These are phyloP conservation scores for Alternaria conjuncta DNA, from an alignment of 2,329 filamentous ascomycete genomes.

Conservation along the genomic window DNA sequence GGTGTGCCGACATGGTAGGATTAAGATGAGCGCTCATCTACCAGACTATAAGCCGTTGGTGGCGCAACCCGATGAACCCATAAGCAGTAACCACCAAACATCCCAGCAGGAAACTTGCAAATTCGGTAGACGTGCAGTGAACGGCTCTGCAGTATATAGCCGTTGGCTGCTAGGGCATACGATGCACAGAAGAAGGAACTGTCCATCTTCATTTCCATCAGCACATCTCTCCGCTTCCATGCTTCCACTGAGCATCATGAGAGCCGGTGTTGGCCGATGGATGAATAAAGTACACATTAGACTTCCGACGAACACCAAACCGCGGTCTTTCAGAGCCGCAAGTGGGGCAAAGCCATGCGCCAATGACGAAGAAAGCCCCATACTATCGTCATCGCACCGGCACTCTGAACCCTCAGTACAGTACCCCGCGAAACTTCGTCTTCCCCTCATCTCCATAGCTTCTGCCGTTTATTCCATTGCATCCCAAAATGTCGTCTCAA, in stretches of 20 bases:
- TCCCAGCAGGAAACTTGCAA: not conserved
- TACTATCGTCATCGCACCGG: constrained; percentile 1
- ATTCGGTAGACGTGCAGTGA: not conserved
- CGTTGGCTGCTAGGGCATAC: not conserved
- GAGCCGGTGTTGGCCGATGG: not conserved
- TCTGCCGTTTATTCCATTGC: not conserved
- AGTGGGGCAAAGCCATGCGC: constrained; percentile 1
- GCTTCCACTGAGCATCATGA: not conserved
- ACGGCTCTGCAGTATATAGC: not conserved
- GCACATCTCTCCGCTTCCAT: not conserved
- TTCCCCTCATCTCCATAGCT: not conserved
- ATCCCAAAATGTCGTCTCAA: constrained; percentile 17
- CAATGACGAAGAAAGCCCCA: constrained; percentile 8
- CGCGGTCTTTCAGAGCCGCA: constrained; percentile 1
- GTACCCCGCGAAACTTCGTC: not conserved
- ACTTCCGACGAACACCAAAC: not conserved
- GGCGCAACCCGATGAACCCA: not conserved
- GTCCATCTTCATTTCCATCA: not conserved
- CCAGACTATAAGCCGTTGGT: not conserved
- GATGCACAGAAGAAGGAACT: not conserved
- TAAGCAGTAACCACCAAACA: not conserved
- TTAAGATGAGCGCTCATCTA: not conserved
- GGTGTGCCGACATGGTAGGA: not conserved
- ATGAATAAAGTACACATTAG: not conserved
- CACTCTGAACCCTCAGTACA: not conserved